Conservation (phyloP, 163 green algal species). For the Volvox carteri region DNA sequence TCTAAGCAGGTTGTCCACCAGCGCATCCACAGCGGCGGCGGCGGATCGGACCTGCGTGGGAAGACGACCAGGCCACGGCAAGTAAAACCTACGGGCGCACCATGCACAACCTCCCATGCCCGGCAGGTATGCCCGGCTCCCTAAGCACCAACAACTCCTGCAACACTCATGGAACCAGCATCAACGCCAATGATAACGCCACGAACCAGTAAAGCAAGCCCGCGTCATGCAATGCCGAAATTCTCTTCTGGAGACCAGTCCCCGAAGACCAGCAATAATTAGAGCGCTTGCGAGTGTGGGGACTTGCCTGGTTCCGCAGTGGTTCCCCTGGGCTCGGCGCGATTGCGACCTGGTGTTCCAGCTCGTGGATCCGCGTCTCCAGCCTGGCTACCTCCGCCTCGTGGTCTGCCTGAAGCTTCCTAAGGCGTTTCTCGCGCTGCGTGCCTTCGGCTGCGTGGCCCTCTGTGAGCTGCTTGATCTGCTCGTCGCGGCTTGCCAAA, state of each 20-base stretch:
- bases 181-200: no score
- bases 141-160: no score
- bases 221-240: no score
- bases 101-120: no score
- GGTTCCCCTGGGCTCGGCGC: not conserved
- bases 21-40: slow-evolving; percentile 20
- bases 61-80: not conserved
- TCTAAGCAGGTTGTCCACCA: slow-evolving; percentile 18
- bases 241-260: no score
- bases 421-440: not conserved
- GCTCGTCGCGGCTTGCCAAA: not conserved
- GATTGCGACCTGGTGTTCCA: slow-evolving; percentile 30
- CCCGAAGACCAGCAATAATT: no score
- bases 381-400: not conserved
- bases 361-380: slow-evolving; percentile 14
- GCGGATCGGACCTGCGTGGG: slow-evolving; percentile 23
- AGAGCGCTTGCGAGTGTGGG: no score
- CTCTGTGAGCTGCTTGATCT: slow-evolving; percentile 25
- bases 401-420: not conserved
- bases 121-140: no score
- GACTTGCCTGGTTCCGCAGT: not conserved
- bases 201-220: no score
- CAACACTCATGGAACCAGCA: no score
- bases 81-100: no score
- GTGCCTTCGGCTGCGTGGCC: not conserved